Evolutionary conservation across 306 rosid genomes (phyloP), one percentile per base, ranked within the genome.

Genomic region (Dicorynia guianensis): DNA sequence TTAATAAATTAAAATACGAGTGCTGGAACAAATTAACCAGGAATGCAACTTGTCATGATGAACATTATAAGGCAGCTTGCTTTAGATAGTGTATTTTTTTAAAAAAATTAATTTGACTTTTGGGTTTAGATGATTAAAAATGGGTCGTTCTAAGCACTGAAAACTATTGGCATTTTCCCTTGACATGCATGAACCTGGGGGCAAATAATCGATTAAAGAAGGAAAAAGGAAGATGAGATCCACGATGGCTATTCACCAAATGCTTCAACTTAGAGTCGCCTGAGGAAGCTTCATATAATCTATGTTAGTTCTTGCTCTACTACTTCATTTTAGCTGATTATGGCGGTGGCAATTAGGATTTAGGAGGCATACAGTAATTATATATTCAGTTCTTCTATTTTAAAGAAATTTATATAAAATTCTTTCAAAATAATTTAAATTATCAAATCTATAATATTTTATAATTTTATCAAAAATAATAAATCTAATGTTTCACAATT

Each of bases 141-240:
- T 13, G 62, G 66, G 76, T 82, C 84, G 82, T 85, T 85, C 79
- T 19, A 64, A 84, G 84, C 85, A 84, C 84, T 70, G 69, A 66
- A 74, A 70, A 67, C 54, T 6, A 6, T 30, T 36, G 30, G 6
- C 50, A 72, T 61, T 39, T 66, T 38, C 55, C 63, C 25, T 47
- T 55, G 54, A 63, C 57, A 71, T 74, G 47, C 80, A 79, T 79
- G 83, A 75, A 83, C 19, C 81, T 74, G 43, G 35, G 72, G 39
- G 42, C 40, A 78, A 40, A 11, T 57, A 55, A 47, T 15, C n/a
- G n/a, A 34, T n/a, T 6, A 17, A 13, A 48, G 72, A 72, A 35
- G 55, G 2, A 39, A 39, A 47, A 57, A 15, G 53, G 77, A 82
- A 68, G 68, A 75, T 75, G 84, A 75, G 11, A 55, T 49, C 76